Evolutionary conservation across 495 filamentous ascomycete species (phyloP), one percentile per base, ranked within the genome.

Genomic region (Neurospora tetraspora): DNA sequence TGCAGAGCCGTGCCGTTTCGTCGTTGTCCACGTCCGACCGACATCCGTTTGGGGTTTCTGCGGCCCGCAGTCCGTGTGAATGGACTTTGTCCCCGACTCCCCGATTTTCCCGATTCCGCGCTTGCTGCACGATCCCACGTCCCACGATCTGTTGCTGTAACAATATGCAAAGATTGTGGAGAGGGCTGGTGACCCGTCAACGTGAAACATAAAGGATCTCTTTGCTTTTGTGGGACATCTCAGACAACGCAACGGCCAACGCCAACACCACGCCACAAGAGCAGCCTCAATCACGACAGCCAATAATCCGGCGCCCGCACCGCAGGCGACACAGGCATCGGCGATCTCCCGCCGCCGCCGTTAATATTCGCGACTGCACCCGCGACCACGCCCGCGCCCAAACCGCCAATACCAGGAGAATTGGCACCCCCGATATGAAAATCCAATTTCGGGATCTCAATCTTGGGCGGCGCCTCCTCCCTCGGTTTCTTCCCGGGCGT

Each of bases 381-480:
- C 73, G 79, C 40, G 71, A 65, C 38, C 20, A 77, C 18, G 18
- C 42, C 18, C 42, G 18, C 42, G 42, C 18, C 42, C 75, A 77
- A 9, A 70, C 71, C 23, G 71, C 69, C 68, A 12, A 70, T 71
- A 34, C 34, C 40, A 39, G 65, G 71, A 70, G 53, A 31, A 34
- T 74, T 71, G 5, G 74, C 69, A 42, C 71, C 70, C 59, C 71
- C 77, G n/a, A 82, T 77, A n/a, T 75, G 79, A 45, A 85, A 81
- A 68, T 83, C 84, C 70, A 89, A 78, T 71, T 82, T 85, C 20
- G 85, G 86, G 79, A 90, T 86, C 72, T 89, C 89, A 76, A 90
- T 82, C 79, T 80, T 87, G 39, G 88, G 88, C 61, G 80, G 80
- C 61, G 80, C 76, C 37, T 80, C 82, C 5, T 78, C 76, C 72